Percentiles rank a stretch among this genome's conserved stretches.
Evolutionary conservation across 768 basidiomycete genomes (phyloP).

Genomic region (Rubroboletus satanas): DNA sequence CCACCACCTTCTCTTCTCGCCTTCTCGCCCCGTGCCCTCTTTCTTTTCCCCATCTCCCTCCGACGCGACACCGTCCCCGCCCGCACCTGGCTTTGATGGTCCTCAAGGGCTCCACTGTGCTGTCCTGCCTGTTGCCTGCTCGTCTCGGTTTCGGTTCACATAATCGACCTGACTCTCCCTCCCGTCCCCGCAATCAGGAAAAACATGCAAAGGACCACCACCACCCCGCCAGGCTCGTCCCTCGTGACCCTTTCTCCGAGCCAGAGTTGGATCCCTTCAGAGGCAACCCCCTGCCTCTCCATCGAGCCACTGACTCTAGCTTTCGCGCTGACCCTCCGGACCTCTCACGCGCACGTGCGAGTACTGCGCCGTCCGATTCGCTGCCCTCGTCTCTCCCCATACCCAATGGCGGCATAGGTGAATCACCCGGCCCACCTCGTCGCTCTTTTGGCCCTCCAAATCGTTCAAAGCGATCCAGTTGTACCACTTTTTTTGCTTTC

Average conservation of each 20-base stretch:
- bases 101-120: slow-evolving; percentile 29
- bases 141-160: slow-evolving; percentile 30
- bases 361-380: slow-evolving; percentile 21
- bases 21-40: background rate
- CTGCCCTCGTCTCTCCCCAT: slow-evolving; percentile 42
- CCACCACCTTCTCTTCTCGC: background rate
- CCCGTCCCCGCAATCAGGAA: slow-evolving; percentile 3
- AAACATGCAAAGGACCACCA: slow-evolving; percentile 28
- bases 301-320: slow-evolving; percentile 24
- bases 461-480: slow-evolving; percentile 44
- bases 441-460: slow-evolving; percentile 17
- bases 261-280: slow-evolving; percentile 31
- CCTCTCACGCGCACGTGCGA: slow-evolving; percentile 29
- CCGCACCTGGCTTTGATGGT: slow-evolving; percentile 29
- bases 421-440: slow-evolving; percentile 44
- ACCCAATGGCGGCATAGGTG: slow-evolving; percentile 59
- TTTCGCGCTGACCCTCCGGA: slow-evolving; percentile 1
- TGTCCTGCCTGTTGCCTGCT: slow-evolving; percentile 38
- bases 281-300: slow-evolving; percentile 23
- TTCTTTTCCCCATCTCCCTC: background rate
- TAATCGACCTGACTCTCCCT: slow-evolving; percentile 9
- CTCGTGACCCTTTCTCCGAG: slow-evolving; percentile 39
- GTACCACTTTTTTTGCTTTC: slow-evolving; percentile 28
- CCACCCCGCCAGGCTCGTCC: slow-evolving; percentile 24
- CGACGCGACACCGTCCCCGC: background rate